These are phyloP conservation scores for Diutina catenulata DNA, from an alignment of 1,139 yeast genomes.

Conservation along the genomic window DNA sequence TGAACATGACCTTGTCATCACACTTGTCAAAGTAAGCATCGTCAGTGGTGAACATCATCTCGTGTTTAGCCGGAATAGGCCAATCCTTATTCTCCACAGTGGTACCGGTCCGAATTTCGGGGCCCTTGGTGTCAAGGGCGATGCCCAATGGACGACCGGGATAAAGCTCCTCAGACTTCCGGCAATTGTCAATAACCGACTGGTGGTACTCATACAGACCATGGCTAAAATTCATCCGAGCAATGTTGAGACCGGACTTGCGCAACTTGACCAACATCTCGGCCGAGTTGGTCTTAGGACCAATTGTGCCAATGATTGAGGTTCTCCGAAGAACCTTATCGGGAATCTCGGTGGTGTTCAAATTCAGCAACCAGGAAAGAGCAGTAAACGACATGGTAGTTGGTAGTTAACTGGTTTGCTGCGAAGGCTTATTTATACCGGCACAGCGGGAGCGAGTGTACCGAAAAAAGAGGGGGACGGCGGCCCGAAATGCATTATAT, in stretches of 20 bases:
- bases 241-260: slow-evolving; percentile 95
- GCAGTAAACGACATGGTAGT: slow-evolving; percentile 17
- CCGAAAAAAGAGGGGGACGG: too few species aligned
- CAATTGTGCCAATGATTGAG: slow-evolving; percentile 96
- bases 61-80: slow-evolving; percentile 77
- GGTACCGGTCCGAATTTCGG: slow-evolving; percentile 98
- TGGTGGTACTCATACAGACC: slow-evolving; percentile 97
- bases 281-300: slow-evolving; percentile 90
- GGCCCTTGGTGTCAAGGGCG: slow-evolving; percentile 99
- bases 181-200: slow-evolving; percentile 89
- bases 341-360: slow-evolving; percentile 71
- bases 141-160: slow-evolving; percentile 96
- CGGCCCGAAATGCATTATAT: too few species aligned
- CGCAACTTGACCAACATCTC: slow-evolving; percentile 80
- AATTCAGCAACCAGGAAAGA: slow-evolving; percentile 66
- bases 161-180: slow-evolving; percentile 82
- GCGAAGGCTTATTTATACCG: too few species aligned
- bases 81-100: slow-evolving; percentile 69
- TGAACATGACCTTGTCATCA: slow-evolving; percentile 71
- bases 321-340: slow-evolving; percentile 85
- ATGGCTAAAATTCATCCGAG: slow-evolving; percentile 97
- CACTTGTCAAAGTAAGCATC: slow-evolving; percentile 59
- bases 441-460: too few species aligned
- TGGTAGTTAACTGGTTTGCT: too few species aligned
- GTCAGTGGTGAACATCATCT: slow-evolving; percentile 89